phyloP scores from a whole-genome alignment of 192 early-diverging fungal species.

The Spinellus fusiger region DNA sequence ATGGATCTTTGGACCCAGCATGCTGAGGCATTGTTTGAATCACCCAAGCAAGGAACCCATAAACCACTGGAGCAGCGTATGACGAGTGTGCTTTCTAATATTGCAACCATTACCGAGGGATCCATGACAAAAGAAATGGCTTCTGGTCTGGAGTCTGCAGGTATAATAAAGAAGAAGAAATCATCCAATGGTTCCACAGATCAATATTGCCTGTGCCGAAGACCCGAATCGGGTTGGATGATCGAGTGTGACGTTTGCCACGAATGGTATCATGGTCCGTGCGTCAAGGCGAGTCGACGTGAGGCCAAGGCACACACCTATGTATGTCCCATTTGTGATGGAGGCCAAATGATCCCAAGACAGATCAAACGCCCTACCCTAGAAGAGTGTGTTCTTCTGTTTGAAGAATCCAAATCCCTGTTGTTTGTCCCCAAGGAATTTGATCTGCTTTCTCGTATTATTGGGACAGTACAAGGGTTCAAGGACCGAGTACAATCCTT shows the following conservation, averaged over 20 bases:
- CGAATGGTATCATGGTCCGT: conserved; percentile 61
- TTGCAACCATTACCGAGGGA: not conserved
- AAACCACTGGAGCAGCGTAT: not conserved
- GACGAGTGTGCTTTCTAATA: not conserved
- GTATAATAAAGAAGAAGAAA: not conserved
- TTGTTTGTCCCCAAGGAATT: conserved; percentile 38
- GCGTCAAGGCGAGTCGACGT: conserved; percentile 41
- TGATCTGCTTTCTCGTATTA: conserved; percentile 4
- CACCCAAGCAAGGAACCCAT: not conserved
- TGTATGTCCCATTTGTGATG: conserved; percentile 53
- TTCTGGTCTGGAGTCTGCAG: too few relatives aligned
- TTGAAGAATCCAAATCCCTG: conserved; percentile 37
- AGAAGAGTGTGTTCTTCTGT: conserved; percentile 30
- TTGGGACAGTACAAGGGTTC: conserved; percentile 5
- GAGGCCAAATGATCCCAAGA: conserved; percentile 20
- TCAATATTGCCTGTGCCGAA: conserved; percentile 57
- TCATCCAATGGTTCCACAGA: not conserved
- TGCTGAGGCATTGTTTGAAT: not conserved
- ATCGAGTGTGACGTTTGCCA: conserved; percentile 60
- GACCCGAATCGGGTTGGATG: conserved; percentile 58
- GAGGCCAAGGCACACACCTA: conserved; percentile 43
- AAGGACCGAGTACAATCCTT: conserved; percentile 17
- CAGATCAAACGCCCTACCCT: conserved; percentile 26
- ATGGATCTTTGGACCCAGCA: not conserved
- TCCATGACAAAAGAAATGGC: too few relatives aligned